Base-by-base conservation (phyloP, 1,139 yeast genomes). In the Wickerhamiella infanticola region DNA sequence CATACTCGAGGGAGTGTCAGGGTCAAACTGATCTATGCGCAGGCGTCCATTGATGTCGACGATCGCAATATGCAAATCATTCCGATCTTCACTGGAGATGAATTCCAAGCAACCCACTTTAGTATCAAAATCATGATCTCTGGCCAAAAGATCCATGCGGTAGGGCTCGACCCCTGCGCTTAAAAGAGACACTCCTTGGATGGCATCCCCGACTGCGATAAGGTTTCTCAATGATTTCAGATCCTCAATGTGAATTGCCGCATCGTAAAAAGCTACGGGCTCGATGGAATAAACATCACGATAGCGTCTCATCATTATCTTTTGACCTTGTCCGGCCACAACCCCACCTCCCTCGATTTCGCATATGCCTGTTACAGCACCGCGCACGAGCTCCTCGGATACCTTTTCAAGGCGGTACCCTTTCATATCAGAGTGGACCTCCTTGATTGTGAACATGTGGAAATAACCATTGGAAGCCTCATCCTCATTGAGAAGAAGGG, bases 101-200 rank as follows among this genome's bases (percentile, higher is more conserved):
- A 84, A 84, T 51, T 86, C 97, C 2, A 81, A 73, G 18, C 70
- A 56, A 31, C 67, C 58, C 1, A 82, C 81, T 55, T 78, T 81
- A 39, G 81, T 65, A 5, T 29, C 40, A 18, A 71, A 63, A 33
- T 75, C 72, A 37, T 75, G 69, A 59, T 88, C 95, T 56, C 81
- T 82, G 6, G 95, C 90, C 46, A 93, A 64, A 52, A 74, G 63
- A 26, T 84, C 70, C 80, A 90, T 78, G 52, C 96, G 68, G 62
- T 83, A 88, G 1, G 98, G 99, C 56, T 90, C 96, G 3, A 94
- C 58, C 59, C 88, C 95, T 63, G 86, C 88, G 1, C 96, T 97
- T 26, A 79, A 80, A 48, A 93, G 69, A 71, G 90, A 79, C 5
- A 85, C 69, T 53, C 94, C 81, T 53, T 83, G 81, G 62, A 79